Conservation (phyloP, 805 yeast genomes). For the Jamesozyma lodderae region DNA sequence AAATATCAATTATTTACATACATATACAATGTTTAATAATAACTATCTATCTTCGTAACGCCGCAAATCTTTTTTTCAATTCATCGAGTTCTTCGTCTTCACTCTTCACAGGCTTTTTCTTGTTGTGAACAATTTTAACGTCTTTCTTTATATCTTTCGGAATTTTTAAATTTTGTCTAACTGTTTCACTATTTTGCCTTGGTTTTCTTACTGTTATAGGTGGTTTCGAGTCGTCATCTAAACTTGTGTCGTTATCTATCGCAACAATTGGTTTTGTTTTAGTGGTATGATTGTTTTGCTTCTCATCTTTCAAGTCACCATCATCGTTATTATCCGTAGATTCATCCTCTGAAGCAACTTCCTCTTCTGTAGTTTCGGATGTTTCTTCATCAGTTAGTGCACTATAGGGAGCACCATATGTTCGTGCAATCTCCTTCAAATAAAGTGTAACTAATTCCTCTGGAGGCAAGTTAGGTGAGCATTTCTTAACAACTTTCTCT, state of each 20-base stretch:
- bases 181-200: slow-evolving; percentile 34
- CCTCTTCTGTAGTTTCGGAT: slow-evolving; percentile 9
- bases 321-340: background rate
- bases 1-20: too few species aligned
- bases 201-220: slow-evolving; percentile 39
- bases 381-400: slow-evolving; percentile 32
- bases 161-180: slow-evolving; percentile 31
- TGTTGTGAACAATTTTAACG: slow-evolving; percentile 24
- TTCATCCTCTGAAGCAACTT: background rate
- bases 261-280: slow-evolving; percentile 32
- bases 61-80: slow-evolving; percentile 66
- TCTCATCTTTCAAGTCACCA: background rate
- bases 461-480: slow-evolving; percentile 59
- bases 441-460: slow-evolving; percentile 58
- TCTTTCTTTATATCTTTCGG: slow-evolving; percentile 35
- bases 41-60: slow-evolving; percentile 43
- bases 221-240: slow-evolving; percentile 24
- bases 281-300: background rate
- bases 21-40: too few species aligned
- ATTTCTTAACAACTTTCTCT: slow-evolving; percentile 52
- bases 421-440: slow-evolving; percentile 68
- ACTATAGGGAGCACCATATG: slow-evolving; percentile 69
- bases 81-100: slow-evolving; percentile 50
- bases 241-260: slow-evolving; percentile 30
- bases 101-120: slow-evolving; percentile 13